phyloP scores from a whole-genome alignment of 129 eudicot genomes.

The Mikania micrantha region DNA sequence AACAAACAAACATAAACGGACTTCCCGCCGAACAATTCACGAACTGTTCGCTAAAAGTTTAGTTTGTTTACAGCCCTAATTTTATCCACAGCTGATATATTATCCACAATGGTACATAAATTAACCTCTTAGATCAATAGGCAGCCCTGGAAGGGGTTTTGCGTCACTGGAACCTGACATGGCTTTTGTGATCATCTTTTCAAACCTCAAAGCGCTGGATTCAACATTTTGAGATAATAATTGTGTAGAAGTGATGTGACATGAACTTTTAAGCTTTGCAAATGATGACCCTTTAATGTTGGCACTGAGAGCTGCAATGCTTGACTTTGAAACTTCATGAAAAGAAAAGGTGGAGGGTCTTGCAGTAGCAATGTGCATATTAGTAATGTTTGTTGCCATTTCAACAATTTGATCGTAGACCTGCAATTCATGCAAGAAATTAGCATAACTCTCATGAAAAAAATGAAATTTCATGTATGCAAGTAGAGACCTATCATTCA shows the following conservation, averaged over 20 bases:
- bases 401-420: background rate
- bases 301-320: constrained; percentile 33
- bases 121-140: constrained; percentile 84
- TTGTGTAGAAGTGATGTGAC: constrained; percentile 38
- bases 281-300: constrained; percentile 33
- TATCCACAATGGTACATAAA: background rate
- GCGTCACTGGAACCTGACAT: constrained; percentile 48
- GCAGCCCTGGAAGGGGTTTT: constrained; percentile 66
- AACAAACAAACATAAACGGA: too few species aligned
- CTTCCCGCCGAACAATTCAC: too few species aligned
- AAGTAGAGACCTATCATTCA: background rate
- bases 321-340: constrained; percentile 33
- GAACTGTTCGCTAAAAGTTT: too few species aligned
- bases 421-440: constrained; percentile 8
- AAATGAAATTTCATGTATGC: background rate
- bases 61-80: too few species aligned
- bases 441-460: background rate
- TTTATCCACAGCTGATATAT: background rate
- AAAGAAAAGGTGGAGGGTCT: constrained; percentile 40
- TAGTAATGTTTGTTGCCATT: constrained; percentile 44
- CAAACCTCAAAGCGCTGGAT: constrained; percentile 23
- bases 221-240: constrained; percentile 30
- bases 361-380: constrained; percentile 42
- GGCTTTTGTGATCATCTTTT: constrained; percentile 52
- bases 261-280: constrained; percentile 49